Conservation (phyloP, 202 grass and related monocot species). For the Schoenoplectus triqueter region DNA sequence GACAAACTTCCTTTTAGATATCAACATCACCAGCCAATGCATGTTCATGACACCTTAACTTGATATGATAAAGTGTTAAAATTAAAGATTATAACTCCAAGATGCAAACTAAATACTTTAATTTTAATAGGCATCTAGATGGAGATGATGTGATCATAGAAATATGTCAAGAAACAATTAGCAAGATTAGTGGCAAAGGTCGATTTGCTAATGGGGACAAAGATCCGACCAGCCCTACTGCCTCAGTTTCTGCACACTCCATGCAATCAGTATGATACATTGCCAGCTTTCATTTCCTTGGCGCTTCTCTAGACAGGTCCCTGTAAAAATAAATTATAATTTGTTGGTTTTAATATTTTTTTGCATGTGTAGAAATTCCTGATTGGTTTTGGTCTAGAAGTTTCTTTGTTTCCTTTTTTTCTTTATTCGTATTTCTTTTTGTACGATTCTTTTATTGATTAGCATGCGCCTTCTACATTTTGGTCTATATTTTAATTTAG, state of each 20-base stretch:
- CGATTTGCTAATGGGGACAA: slow-evolving; percentile 70
- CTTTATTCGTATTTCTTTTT: neutral
- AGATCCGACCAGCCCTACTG: slow-evolving; percentile 80
- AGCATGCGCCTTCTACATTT: slow-evolving; percentile 6
- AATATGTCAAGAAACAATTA: slow-evolving; percentile 66
- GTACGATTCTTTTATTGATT: slow-evolving; percentile 38
- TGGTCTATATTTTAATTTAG: slow-evolving; percentile 31
- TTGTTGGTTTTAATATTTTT: slow-evolving; percentile 36
- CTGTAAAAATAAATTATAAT: slow-evolving; percentile 68
- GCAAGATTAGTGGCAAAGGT: slow-evolving; percentile 76
- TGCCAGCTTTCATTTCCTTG: slow-evolving; percentile 57
- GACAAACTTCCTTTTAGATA: neutral
- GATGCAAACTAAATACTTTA: neutral
- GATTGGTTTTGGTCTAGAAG: slow-evolving; percentile 30
- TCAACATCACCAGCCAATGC: neutral
- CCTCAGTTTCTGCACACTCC: slow-evolving; percentile 87
- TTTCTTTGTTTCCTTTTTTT: neutral
- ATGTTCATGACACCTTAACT: no score
- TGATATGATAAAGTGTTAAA: neutral
- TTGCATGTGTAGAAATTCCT: slow-evolving; percentile 26
- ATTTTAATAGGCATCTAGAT: slow-evolving; percentile 30
- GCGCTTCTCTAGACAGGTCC: slow-evolving; percentile 57
- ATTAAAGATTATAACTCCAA: neutral
- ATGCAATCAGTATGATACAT: slow-evolving; percentile 81
- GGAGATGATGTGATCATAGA: slow-evolving; percentile 88